Evolutionary conservation across 164 flowering plant genomes (phyloP), one percentile per base, ranked within the genome.

Genomic region (Echeveria elegans): DNA sequence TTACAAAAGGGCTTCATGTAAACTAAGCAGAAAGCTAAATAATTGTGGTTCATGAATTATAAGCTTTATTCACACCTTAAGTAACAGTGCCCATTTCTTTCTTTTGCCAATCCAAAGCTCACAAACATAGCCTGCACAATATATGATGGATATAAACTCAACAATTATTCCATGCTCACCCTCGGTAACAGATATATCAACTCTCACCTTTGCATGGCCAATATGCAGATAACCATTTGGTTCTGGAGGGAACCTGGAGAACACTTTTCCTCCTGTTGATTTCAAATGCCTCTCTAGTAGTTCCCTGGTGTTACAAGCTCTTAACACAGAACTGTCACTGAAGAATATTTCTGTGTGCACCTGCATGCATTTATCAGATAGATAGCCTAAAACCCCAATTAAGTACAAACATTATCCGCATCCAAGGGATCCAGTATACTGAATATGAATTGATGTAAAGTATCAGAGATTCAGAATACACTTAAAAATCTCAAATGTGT

Each of bases 181-280:
- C 14, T 19, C 1, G n/a, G 37, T 47, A 26, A 38, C 2, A 37
- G 38, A 53, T 65, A 36, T 7, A 43, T 28, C 24, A 36, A 26
- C 24, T 31, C 29, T 70, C 77, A 89, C 99, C 97, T 95, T 95
- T 24, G 99, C 99, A 80, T 95, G 99, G 69, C 99, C 99, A 72
- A 95, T 92, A 77, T 95, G 99, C 23, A 95, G 85, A 75, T 88
- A 95, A 6, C 99, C 99, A 85, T 95, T 95, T 65, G 99, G 99
- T 72, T 95, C 99, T 31, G 99, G 97, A 24, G 97, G 99, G 77
- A 95, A 95, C 48, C 99, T 93, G 14, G 94, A 81, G 65, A 73
- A 81, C 62, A 92, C 94, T 74, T 72, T 89, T 30, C 91, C 86
- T 40, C 88, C 88, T 1, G 97, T 90, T 48, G 56, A 75, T 72